Evolutionary conservation across 2,329 filamentous ascomycete genomes (phyloP).

Genomic region (Pseudocercospora musae): DNA sequence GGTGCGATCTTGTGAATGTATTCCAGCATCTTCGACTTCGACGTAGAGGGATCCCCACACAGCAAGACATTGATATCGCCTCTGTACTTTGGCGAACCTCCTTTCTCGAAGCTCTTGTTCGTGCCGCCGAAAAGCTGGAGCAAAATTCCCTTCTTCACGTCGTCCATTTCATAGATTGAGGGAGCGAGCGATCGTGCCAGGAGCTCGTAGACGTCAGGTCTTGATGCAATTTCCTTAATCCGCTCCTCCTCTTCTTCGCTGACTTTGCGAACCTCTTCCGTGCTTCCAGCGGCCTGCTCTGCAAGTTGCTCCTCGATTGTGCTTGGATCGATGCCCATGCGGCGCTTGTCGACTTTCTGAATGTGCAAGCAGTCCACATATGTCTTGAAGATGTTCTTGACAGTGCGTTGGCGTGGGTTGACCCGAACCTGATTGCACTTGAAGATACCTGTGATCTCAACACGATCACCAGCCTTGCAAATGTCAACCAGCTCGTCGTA

Average conservation of each 20-base stretch:
- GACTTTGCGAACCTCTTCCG: slow-evolving; percentile 81
- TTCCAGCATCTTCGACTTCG: slow-evolving; percentile 89
- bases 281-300: slow-evolving; percentile 65
- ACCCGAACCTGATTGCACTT: slow-evolving; percentile 89
- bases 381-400: slow-evolving; percentile 97
- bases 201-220: slow-evolving; percentile 88
- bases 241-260: slow-evolving; percentile 82
- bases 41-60: slow-evolving; percentile 93
- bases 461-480: slow-evolving; percentile 94
- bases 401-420: slow-evolving; percentile 85
- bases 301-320: slow-evolving; percentile 83
- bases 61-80: slow-evolving; percentile 97
- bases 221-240: slow-evolving; percentile 75
- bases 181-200: slow-evolving; percentile 87
- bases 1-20: slow-evolving; percentile 98
- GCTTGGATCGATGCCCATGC: slow-evolving; percentile 84
- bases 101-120: slow-evolving; percentile 97
- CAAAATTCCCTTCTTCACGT: slow-evolving; percentile 97
- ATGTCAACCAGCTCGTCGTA: slow-evolving; percentile 97
- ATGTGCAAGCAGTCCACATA: slow-evolving; percentile 95
- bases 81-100: slow-evolving; percentile 90
- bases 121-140: slow-evolving; percentile 95
- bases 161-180: slow-evolving; percentile 96
- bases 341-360: slow-evolving; percentile 93
- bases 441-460: slow-evolving; percentile 96